These are phyloP conservation scores for Fusarium haematococcum DNA, from an alignment of 2,329 filamentous ascomycete species.

Conservation along the genomic window DNA sequence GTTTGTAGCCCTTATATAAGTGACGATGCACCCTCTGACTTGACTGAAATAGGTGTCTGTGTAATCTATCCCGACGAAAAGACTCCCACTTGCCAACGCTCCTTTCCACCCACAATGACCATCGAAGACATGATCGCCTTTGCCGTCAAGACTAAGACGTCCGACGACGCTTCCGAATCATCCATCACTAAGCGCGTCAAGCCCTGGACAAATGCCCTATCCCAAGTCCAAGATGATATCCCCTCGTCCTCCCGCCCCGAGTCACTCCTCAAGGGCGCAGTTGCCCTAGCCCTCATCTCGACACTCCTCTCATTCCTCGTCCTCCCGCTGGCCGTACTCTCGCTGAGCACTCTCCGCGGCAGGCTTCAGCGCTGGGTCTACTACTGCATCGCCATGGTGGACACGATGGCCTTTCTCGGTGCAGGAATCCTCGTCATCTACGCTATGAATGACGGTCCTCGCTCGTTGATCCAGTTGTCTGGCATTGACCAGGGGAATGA, in stretches of 20 bases:
- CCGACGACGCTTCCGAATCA: background rate
- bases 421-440: conserved; percentile 23
- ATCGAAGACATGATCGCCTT: conserved; percentile 18
- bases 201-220: conserved; percentile 22
- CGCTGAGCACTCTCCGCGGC: conserved; percentile 10
- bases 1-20: background rate
- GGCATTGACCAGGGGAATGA: conserved; percentile 18
- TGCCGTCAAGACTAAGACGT: conserved; percentile 5
- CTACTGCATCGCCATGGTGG: conserved; percentile 21
- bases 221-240: conserved; percentile 12
- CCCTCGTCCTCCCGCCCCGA: conserved; percentile 2
- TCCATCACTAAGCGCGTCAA: background rate
- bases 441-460: conserved; percentile 30
- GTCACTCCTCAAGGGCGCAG: conserved; percentile 17
- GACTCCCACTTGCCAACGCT: conserved; percentile 7
- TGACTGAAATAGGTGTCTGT: conserved; percentile 10
- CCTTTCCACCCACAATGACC: conserved; percentile 19
- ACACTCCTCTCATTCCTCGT: conserved; percentile 18
- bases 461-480: conserved; percentile 19
- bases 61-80: background rate
- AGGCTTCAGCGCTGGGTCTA: conserved; percentile 19
- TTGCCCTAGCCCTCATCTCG: conserved; percentile 12
- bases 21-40: background rate
- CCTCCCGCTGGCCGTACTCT: conserved; percentile 20
- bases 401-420: conserved; percentile 10